Evolutionary conservation across 371 early-diverging fungal genomes (phyloP).

Genomic region (Blakeslea trispora): DNA sequence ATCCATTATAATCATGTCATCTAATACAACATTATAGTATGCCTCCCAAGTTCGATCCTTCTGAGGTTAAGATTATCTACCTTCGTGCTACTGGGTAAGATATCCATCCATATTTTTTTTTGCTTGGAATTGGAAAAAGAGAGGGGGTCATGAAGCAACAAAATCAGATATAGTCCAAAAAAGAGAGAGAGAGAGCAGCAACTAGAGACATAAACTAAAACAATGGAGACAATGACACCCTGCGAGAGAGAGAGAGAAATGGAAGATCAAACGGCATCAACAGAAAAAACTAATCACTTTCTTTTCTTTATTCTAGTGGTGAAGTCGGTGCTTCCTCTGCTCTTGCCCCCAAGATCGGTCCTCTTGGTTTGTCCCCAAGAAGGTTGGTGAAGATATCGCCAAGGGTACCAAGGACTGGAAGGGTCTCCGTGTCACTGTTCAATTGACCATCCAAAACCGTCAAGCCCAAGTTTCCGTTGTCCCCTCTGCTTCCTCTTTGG

Average conservation of each 20-base stretch:
- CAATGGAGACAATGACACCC: too few relatives aligned
- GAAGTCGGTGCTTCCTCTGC: conserved; percentile 98
- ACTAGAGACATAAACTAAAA: too few relatives aligned
- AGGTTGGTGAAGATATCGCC: conserved; percentile 99
- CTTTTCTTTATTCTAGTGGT: conserved; percentile 58
- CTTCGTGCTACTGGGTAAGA: conserved; percentile 88
- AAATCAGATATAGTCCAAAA: too few relatives aligned
- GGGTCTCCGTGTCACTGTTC: conserved; percentile 96
- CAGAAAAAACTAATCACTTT: background rate
- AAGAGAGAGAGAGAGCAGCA: too few relatives aligned
- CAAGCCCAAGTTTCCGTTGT: conserved; percentile 96
- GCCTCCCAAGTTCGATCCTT: conserved; percentile 87
- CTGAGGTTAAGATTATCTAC: conserved; percentile 83
- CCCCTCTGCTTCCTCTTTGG: conserved; percentile 93
- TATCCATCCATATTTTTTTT: background rate
- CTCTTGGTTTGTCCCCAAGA: conserved; percentile 99
- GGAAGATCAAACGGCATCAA: background rate
- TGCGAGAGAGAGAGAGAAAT: too few relatives aligned
- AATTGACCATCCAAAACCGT: conserved; percentile 97
- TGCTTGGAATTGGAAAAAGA: too few relatives aligned
- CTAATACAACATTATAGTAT: conserved; percentile 15
- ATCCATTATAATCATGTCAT: background rate
- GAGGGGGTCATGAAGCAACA: too few relatives aligned
- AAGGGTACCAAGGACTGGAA: conserved; percentile 95
- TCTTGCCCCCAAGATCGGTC: conserved; percentile 99